Base-by-base conservation (phyloP, 1,139 yeast genomes). In the Geotrichum cucujoidarum region DNA sequence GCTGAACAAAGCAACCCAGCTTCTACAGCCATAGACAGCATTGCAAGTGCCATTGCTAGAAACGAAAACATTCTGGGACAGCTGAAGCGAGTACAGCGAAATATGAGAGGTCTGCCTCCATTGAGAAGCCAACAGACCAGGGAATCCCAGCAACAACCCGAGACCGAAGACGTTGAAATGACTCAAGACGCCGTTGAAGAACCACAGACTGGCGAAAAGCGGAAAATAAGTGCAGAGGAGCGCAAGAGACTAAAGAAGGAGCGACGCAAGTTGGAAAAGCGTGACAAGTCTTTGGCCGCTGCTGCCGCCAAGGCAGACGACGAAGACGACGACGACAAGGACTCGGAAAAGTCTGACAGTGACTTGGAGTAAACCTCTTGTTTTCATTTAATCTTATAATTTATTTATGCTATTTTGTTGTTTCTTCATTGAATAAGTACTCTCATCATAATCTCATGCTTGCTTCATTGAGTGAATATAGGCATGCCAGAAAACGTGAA, bases 91-190 rank as follows among this genome's bases (percentile, higher is more conserved):
- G 72, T 83, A 31, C 87, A 81, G 61, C 74, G 90, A 66, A 85
- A 81, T 59, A 75, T 83, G 57, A 71, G 85, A 60, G 92, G 92
- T 2, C 74, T 83, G 53, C 88, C 90, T 4, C 89, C 89, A 18
- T 62, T 75, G 31, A 22, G 42, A 17, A 16, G 29, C 14, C 25
- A 29, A 17, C 25, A 33, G n/a, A 33, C 24, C 14, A 31, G 18
- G 51, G 45, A 30, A 27, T 29, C 25, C 40, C 45, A 33, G 43
- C 34, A 21, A 31, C 36, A 43, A 13, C 29, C 20, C 17, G 45
- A 34, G 1, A 43, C 37, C 13, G 52, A 43, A 16, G 41, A 40
- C 43, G 29, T 31, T 29, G 54, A 39, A 5, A 29, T 43, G 32
- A 14, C 8, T 24, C 8, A 22, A n/a, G 34, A 43, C 3, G 47